phyloP scores from a whole-genome alignment of 495 filamentous ascomycete species.

The Penicillium longicatenatum region DNA sequence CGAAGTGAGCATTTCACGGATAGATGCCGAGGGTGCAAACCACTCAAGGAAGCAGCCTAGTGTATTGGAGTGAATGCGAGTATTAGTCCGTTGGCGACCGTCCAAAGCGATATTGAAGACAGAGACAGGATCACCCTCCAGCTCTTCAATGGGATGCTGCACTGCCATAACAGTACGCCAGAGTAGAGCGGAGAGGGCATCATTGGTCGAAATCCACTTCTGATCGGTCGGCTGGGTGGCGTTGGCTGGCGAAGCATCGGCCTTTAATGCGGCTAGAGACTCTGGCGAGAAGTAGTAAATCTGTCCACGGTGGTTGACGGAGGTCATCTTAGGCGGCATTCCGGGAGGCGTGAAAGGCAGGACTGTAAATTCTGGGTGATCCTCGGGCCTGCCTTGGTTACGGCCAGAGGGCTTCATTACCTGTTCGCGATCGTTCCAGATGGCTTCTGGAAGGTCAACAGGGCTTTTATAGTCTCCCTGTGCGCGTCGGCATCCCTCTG shows the following conservation, averaged over 20 bases:
- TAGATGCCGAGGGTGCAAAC: constrained; percentile 16
- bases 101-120: constrained; percentile 39
- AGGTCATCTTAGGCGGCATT: constrained; percentile 33
- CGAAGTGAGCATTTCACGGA: constrained; percentile 20
- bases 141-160: constrained; percentile 29
- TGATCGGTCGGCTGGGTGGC: constrained; percentile 28
- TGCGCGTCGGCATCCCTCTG: constrained; percentile 36
- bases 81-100: constrained; percentile 30
- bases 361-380: constrained; percentile 36
- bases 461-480: constrained; percentile 28
- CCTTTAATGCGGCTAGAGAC: constrained; percentile 31
- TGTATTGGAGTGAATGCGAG: constrained; percentile 31
- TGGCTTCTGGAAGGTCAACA: constrained; percentile 19
- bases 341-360: constrained; percentile 34
- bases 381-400: constrained; percentile 27
- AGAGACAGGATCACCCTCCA: constrained; percentile 33
- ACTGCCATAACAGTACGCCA: constrained; percentile 43
- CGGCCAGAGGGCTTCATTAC: constrained; percentile 28
- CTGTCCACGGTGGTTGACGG: constrained; percentile 29
- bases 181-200: constrained; percentile 41
- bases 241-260: constrained; percentile 32
- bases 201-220: constrained; percentile 40
- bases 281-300: constrained; percentile 35
- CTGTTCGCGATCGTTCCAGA: constrained; percentile 27
- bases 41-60: constrained; percentile 38